These are phyloP conservation scores for Aureobasidium sp. DNA, from an alignment of 2,329 filamentous ascomycete species.

Conservation along the genomic window DNA sequence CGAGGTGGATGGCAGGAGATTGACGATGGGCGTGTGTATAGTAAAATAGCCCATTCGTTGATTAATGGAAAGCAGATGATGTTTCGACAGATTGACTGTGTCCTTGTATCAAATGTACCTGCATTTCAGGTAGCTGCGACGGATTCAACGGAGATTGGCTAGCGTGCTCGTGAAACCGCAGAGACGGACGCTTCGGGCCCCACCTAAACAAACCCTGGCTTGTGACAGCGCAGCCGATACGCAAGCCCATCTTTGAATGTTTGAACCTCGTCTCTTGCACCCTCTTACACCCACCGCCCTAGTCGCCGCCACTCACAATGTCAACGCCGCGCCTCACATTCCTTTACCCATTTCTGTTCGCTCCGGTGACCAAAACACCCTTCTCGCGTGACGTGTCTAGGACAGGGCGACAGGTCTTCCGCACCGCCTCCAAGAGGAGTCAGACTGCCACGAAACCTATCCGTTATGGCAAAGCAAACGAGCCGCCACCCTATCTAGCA, in stretches of 20 bases:
- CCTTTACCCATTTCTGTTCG: slow-evolving; percentile 38
- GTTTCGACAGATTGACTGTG: background rate
- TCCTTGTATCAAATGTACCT: background rate
- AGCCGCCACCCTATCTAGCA: slow-evolving; percentile 33
- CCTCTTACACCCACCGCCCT: background rate
- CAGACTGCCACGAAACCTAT: slow-evolving; percentile 22
- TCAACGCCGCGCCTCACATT: slow-evolving; percentile 38
- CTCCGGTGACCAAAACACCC: slow-evolving; percentile 21
- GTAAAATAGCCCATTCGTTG: background rate
- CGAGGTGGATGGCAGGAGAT: background rate
- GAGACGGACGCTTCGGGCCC: background rate
- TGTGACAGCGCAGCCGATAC: background rate
- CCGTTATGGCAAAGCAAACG: slow-evolving; percentile 40
- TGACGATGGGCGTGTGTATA: background rate
- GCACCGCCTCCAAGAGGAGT: slow-evolving; percentile 25
- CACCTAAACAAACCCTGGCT: background rate
- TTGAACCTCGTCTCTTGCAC: background rate
- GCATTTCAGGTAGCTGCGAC: too few relatives aligned
- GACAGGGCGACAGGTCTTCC: slow-evolving; percentile 21
- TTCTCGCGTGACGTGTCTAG: slow-evolving; percentile 19
- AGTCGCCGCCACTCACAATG: slow-evolving; percentile 22
- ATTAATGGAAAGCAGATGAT: background rate
- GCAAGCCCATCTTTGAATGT: background rate
- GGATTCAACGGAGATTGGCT: background rate
- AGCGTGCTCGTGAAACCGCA: background rate